These are phyloP conservation scores for Penicillium riverlandense DNA, from an alignment of 495 filamentous ascomycete genomes.

Conservation along the genomic window DNA sequence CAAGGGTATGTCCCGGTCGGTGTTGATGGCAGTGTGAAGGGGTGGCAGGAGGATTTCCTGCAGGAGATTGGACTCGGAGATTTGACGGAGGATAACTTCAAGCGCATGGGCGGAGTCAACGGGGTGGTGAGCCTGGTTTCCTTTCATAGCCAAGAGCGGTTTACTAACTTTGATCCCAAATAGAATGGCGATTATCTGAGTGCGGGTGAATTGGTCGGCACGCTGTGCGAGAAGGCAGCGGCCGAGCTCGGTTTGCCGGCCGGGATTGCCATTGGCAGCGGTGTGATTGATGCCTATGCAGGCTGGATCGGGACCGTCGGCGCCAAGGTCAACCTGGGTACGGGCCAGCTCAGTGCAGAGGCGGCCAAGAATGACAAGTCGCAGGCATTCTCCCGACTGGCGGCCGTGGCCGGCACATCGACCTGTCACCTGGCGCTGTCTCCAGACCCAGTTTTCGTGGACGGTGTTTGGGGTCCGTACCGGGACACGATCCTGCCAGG, in stretches of 20 bases:
- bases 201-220: conserved; percentile 83
- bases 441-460: conserved; percentile 78
- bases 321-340: conserved; percentile 70
- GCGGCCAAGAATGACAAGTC: conserved; percentile 67
- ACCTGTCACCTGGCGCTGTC: conserved; percentile 98
- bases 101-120: conserved; percentile 86
- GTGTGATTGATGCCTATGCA: conserved; percentile 97
- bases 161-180: conserved; percentile 5
- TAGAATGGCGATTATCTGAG: conserved; percentile 88
- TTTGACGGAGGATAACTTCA: conserved; percentile 76
- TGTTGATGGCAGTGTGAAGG: conserved; percentile 94
- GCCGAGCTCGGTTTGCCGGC: conserved; percentile 75
- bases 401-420: conserved; percentile 93
- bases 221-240: conserved; percentile 75
- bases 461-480: conserved; percentile 95
- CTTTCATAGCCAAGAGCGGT: conserved; percentile 1
- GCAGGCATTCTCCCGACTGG: conserved; percentile 89
- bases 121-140: conserved; percentile 70
- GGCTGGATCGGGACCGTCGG: conserved; percentile 99
- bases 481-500: conserved; percentile 84
- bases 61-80: conserved; percentile 75
- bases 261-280: conserved; percentile 87
- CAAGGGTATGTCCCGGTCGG: conserved; percentile 93
- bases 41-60: conserved; percentile 95
- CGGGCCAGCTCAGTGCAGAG: conserved; percentile 51